A percentile compares a stretch with the other conserved stretches of the same genome.
These are phyloP conservation scores for Neurospora sp. DNA, from an alignment of 495 filamentous ascomycete genomes.

Conservation along the genomic window DNA sequence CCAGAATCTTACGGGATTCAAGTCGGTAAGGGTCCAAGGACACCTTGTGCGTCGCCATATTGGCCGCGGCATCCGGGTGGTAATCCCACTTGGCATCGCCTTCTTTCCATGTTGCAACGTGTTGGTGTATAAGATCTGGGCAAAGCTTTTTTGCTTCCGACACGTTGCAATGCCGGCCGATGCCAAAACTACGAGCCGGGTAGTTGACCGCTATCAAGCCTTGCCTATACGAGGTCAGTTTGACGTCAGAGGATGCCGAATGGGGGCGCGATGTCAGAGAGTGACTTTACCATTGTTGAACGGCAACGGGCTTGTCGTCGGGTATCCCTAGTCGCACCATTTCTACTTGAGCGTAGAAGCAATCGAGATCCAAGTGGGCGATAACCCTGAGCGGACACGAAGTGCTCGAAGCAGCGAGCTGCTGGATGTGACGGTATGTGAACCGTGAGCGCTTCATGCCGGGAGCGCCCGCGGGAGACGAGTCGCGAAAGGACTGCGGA, in stretches of 20 bases:
- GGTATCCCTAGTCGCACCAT: constrained; percentile 71
- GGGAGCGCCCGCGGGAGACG: constrained; percentile 27
- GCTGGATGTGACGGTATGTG: constrained; percentile 72
- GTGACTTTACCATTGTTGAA: constrained; percentile 63
- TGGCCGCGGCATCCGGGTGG: constrained; percentile 60
- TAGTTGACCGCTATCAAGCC: constrained; percentile 96
- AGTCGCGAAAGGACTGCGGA: constrained; percentile 20
- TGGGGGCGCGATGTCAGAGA: not conserved
- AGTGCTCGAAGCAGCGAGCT: constrained; percentile 59
- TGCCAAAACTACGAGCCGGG: constrained; percentile 68
- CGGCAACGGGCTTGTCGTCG: constrained; percentile 72
- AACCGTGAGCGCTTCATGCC: constrained; percentile 56
- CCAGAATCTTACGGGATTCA: constrained; percentile 74
- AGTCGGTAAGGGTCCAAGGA: constrained; percentile 86
- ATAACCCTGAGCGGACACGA: constrained; percentile 76
- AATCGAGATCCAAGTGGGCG: constrained; percentile 91
- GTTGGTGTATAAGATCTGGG: constrained; percentile 73
- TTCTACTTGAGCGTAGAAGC: constrained; percentile 97
- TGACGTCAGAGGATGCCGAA: not conserved
- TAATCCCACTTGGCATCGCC: constrained; percentile 90
- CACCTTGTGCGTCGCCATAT: constrained; percentile 84
- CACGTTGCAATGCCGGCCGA: constrained; percentile 63
- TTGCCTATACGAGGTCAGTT: constrained; percentile 30
- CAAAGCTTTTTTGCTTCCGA: constrained; percentile 83
- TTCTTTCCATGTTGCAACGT: constrained; percentile 91